These are phyloP conservation scores for Apiotrichum mycotoxinovorans DNA, from an alignment of 1,284 basidiomycete genomes.

Conservation along the genomic window DNA sequence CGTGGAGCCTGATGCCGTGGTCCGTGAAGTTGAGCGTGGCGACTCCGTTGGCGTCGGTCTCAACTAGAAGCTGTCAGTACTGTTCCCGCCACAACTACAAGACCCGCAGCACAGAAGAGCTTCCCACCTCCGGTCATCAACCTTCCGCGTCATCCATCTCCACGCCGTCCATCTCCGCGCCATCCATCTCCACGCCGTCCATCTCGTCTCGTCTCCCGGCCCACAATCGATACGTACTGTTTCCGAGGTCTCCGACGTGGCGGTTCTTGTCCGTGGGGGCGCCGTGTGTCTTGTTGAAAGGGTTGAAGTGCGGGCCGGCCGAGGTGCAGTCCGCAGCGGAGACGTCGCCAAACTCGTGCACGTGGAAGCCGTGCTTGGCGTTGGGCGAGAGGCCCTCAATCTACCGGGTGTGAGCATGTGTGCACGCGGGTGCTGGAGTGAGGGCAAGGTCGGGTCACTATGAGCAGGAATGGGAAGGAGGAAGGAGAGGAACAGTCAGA, in stretches of 20 bases:
- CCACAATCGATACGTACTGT: no score
- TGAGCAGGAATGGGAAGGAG: no score
- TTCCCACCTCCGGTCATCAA: no score
- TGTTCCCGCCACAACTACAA: no score
- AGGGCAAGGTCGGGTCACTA: neutral
- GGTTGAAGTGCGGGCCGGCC: constrained; percentile 17
- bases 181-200: no score
- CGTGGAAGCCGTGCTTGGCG: constrained; percentile 17
- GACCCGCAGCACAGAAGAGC: no score
- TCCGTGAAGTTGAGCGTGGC: constrained; percentile 10
- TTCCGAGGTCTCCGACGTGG: constrained; percentile 22
- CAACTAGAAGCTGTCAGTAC: no score
- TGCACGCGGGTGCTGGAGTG: neutral
- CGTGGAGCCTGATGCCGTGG: constrained; percentile 7
- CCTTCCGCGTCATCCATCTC: no score
- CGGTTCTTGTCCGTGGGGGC: constrained; percentile 11
- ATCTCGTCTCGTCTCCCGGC: no score
- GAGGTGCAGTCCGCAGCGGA: constrained; percentile 7
- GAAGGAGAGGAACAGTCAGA: no score
- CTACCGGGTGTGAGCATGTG: constrained; percentile 3
- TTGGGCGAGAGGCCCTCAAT: constrained; percentile 7
- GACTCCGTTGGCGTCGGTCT: constrained; percentile 7
- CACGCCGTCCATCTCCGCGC: no score
- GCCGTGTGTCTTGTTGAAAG: constrained; percentile 15
- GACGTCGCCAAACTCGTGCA: constrained; percentile 16